Evolutionary conservation across 2,329 filamentous ascomycete species (phyloP), one percentile per base, ranked within the genome.

Genomic region (Aspergillus sp.): DNA sequence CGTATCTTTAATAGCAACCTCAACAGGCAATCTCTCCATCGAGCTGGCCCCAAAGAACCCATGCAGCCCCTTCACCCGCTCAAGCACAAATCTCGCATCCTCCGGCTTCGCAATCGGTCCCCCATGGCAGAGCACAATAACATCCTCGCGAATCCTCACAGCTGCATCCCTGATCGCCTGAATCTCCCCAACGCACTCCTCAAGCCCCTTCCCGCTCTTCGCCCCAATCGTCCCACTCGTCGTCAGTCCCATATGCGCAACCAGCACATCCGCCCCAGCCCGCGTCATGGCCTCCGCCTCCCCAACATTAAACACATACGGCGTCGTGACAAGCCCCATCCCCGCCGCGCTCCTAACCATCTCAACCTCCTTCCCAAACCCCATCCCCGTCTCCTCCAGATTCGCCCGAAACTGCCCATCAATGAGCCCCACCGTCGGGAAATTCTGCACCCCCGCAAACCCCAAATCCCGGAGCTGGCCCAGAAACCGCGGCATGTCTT

Each of bases 361-460:
- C 51, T 86, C 85, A 2, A 90, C 87, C 67, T 91, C 88, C 7
- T 80, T 74, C 15, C 80, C 82, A 66, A 86, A 90, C 1, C 84
- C 83, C 86, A 90, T 90, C 8, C 84, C 87, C 1, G 87, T 90
- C 70, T 90, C 87, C 68, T 90, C 88, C 2, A 91, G 78, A 62
- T 87, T 86, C 21, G 80, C 79, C 12, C 88, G 80, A 68, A 90
- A 90, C 12, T 79, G 79, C 1, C 86, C 87, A 69, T 90, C 88
- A 37, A 90, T 86, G 21, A 90, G 75, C 0, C 88, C 88, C 2
- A 90, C 87, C 0, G 88, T 90, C 1, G 88, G 88, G 68, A 90
- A 90, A 65, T 90, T 90, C 70, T 90, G 88, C 14, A 90, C 80
- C 2, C 88, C 88, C 2, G 83, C 82, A 62, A 90, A 90, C 0